Evolutionary conservation across 1,284 basidiomycete species (phyloP), one percentile per base, ranked within the genome.

Genomic region (Ganoderma leucocontextum): DNA sequence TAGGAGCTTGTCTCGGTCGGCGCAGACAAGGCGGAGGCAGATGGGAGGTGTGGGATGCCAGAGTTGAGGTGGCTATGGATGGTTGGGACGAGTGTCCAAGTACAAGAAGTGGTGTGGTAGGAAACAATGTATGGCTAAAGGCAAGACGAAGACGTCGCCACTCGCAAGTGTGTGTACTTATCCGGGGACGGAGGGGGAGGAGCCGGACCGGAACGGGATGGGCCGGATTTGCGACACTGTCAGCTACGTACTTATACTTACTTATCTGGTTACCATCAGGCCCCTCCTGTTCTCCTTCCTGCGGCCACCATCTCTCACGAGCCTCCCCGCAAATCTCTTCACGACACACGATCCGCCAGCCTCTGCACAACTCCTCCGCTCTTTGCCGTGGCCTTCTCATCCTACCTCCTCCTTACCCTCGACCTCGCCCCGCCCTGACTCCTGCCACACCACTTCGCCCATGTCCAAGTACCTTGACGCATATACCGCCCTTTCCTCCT

Each of bases 401-500:
- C 42, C 58, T n/a, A 25, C 36, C 39, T 10, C 22, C 13, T 35
- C 6, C 33, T 36, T 22, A 25, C n/a, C 36, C 39, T 39, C 35
- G 15, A 35, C 12, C 58, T 39, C 35, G 15, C 55, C 12, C 58
- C 36, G 19, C 36, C 58, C 15, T 22, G 12, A 4, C 35, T 13
- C 35, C 35, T 25, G 13, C 58, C 58, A 38, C 58, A 9, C 19
- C 17, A 47, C 66, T 29, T 29, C 29, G 49, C 49, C 61, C 60
- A 81, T 81, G 80, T 76, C 79, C 64, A 70, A 66, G 15, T 75
- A 77, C 63, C 76, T 77, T 66, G 76, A 80, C 70, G 75, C 82
- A 49, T 90, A 89, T 75, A 79, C 79, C 63, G 79, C 82, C 49
- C 82, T 89, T 67, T 81, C 85, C 25, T 61, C 82, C 35, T 79